Evolutionary conservation across 1,284 basidiomycete genomes (phyloP).

Genomic region (Puccinia coronata): DNA sequence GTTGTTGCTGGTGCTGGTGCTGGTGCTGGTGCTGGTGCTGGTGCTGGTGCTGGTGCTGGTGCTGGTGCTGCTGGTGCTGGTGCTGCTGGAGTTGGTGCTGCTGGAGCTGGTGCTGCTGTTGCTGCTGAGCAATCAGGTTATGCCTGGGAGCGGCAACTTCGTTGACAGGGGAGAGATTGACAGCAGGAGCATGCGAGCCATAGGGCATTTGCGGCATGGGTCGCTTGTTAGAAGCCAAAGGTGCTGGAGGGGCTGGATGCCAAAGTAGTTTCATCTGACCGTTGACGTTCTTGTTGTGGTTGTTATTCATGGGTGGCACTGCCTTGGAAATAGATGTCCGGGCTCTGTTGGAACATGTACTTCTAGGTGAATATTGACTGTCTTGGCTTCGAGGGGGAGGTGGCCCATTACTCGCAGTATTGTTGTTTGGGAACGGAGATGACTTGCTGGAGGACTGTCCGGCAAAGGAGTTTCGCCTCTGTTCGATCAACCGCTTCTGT

Average conservation of each 20-base stretch:
- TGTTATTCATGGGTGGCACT: background rate
- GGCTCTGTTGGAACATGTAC: background rate
- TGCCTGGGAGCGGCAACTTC: background rate
- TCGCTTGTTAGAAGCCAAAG: background rate
- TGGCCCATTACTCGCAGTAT: background rate
- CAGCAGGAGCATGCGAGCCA: background rate
- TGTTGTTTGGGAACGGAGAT: background rate
- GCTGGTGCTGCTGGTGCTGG: no score
- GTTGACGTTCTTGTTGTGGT: constrained; percentile 2
- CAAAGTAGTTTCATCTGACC: background rate
- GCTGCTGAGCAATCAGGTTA: background rate
- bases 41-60: no score
- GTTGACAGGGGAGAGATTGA: constrained; percentile 11
- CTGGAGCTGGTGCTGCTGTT: background rate
- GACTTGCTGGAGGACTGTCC: constrained; percentile 41
- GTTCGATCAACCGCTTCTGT: constrained; percentile 47
- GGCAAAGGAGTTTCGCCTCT: constrained; percentile 42
- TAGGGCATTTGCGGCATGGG: background rate
- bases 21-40: no score
- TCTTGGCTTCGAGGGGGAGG: background rate
- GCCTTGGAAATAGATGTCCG: constrained; percentile 28
- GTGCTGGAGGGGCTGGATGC: background rate
- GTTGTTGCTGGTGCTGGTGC: background rate
- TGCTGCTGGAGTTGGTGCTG: no score
- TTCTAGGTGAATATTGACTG: constrained; percentile 8